Base-by-base conservation (phyloP, 2,329 filamentous ascomycete genomes). In the Huntiella omanensis region DNA sequence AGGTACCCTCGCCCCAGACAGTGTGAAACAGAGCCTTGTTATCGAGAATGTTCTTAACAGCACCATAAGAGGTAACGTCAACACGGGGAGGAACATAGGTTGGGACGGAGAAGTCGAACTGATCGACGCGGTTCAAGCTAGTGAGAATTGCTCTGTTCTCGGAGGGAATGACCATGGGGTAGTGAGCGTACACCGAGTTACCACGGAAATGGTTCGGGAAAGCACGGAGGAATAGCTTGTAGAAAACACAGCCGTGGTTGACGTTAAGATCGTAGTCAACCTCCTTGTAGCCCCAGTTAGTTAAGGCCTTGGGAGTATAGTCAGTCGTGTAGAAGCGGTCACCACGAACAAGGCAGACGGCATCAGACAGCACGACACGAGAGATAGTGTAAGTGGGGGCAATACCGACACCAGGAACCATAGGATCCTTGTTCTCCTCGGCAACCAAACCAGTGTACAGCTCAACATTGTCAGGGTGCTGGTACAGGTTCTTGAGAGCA, bases 241-340 rank as follows among this genome's bases (percentile, higher is more conserved):
- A 86, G 61, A 88, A 83, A 10, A 86, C 75, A 53, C 80, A 85
- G 40, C 85, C 84, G 56, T 91, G 78, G 60, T 91, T 82, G 52
- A 88, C 62, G 49, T 71, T 74, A 16, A 77, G 62, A 53, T 92
- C 82, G 47, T 79, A 83, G 15, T 81, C 69, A 3, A 73, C 80
- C 57, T 85, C 80, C 46, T 75, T 74, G 63, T 74, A 88, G 15
- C 84, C 84, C 83, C 83, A 93, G 61, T 84, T 86, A 1, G 84
- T 92, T 40, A 92, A 62, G 53, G 77, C 75, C 6, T 75, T 71
- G 0, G 83, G 73, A 53, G 78, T 75, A 58, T 81, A 87, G 59
- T 88, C 83, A n/a, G 61, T 67, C 0, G 82, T 87, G 63, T 86
- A 86, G 63, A 83, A 80, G 15, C 83, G 67, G 55, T 91, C 83